Conservation (phyloP, 257 asterid species). For the Plectranthus barbatus region DNA sequence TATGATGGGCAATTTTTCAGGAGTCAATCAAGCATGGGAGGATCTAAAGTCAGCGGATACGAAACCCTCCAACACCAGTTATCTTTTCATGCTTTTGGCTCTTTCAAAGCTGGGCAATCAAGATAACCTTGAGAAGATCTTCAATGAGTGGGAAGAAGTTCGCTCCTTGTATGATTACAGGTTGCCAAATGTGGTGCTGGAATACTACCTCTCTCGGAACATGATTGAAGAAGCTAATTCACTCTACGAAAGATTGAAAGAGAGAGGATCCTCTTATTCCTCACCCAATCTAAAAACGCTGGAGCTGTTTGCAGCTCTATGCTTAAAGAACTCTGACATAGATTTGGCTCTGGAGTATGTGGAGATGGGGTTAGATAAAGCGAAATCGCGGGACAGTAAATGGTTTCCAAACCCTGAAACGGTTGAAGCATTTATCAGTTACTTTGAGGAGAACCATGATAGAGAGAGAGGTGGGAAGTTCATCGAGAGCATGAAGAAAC, state of each 20-base stretch:
- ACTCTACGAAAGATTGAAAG: constrained; percentile 28
- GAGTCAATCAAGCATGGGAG: constrained; percentile 49
- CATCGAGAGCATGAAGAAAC: constrained; percentile 47
- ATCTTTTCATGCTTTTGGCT: constrained; percentile 37
- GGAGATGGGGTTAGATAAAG: constrained; percentile 40
- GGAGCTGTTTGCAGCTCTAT: constrained; percentile 29
- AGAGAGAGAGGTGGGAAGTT: constrained; percentile 36
- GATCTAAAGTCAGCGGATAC: constrained; percentile 21
- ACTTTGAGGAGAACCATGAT: constrained; percentile 44
- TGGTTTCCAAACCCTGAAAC: constrained; percentile 56
- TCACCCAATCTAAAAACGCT: constrained; percentile 42
- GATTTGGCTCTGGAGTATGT: constrained; percentile 59
- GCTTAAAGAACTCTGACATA: constrained; percentile 34
- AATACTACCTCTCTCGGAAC: constrained; percentile 34
- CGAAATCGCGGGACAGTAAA: constrained; percentile 9
- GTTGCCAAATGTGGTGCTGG: constrained; percentile 57
- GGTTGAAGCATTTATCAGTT: constrained; percentile 32
- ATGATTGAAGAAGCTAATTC: constrained; percentile 58
- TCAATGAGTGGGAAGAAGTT: constrained; percentile 52
- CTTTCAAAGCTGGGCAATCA: constrained; percentile 42
- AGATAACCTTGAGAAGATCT: constrained; percentile 41
- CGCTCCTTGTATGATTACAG: constrained; percentile 36
- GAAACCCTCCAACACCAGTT: constrained; percentile 26
- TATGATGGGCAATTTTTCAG: constrained; percentile 41
- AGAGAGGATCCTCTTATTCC: constrained; percentile 19